phyloP scores from a whole-genome alignment of 2,329 filamentous ascomycete species.

The Verticillium nonalfalfae region DNA sequence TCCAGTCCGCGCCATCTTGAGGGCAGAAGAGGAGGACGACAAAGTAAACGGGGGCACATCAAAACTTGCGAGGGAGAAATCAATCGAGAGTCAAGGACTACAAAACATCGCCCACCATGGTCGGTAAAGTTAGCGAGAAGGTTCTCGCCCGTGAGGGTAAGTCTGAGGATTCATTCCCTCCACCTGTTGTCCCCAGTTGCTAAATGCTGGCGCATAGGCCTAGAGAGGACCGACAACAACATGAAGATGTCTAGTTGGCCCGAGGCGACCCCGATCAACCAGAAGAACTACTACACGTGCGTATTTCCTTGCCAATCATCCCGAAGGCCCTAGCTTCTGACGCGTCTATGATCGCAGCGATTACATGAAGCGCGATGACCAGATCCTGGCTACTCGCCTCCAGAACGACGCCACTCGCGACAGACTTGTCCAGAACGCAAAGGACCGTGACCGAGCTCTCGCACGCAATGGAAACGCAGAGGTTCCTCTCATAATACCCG shows the following conservation, averaged over 20 bases:
- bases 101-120: constrained; percentile 32
- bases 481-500: constrained; percentile 51
- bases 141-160: constrained; percentile 57
- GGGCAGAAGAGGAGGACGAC: not conserved
- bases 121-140: constrained; percentile 59
- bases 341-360: constrained; percentile 51
- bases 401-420: constrained; percentile 84
- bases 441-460: constrained; percentile 80
- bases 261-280: constrained; percentile 87
- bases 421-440: constrained; percentile 75
- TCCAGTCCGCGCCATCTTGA: not conserved
- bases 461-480: constrained; percentile 69
- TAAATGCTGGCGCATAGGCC: constrained; percentile 46
- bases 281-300: constrained; percentile 99
- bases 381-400: constrained; percentile 81
- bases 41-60: not conserved
- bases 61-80: not conserved
- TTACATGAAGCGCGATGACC: constrained; percentile 97
- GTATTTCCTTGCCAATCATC: constrained; percentile 15
- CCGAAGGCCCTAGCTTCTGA: constrained; percentile 12
- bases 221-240: constrained; percentile 96
- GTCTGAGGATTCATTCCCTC: constrained; percentile 12
- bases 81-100: not conserved
- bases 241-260: constrained; percentile 96
- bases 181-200: not conserved